These are phyloP conservation scores for Euphorbia peplus DNA, from an alignment of 345 rosid genomes.

Conservation along the genomic window DNA sequence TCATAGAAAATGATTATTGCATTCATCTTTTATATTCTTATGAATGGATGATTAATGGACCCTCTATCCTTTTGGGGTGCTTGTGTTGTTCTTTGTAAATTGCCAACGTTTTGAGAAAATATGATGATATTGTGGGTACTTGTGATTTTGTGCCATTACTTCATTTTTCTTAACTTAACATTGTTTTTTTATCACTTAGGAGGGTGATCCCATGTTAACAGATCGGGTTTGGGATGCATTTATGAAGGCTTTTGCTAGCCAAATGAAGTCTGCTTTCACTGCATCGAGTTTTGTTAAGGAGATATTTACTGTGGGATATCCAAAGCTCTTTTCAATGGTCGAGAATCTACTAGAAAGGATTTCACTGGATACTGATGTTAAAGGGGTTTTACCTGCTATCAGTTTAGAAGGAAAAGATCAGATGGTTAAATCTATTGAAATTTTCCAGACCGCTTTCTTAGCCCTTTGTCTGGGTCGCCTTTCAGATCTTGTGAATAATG, in stretches of 20 bases:
- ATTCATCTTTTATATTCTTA: not conserved
- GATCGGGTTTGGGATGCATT: constrained; percentile 96
- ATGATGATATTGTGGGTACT: not conserved
- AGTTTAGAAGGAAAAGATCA: constrained; percentile 68
- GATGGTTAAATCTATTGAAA: constrained; percentile 73
- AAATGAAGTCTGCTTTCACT: constrained; percentile 92
- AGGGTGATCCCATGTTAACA: constrained; percentile 75
- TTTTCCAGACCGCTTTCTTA: constrained; percentile 91
- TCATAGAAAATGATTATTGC: not conserved
- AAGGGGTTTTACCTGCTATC: constrained; percentile 87
- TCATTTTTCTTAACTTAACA: constrained; percentile 20
- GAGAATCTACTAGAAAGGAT: constrained; percentile 90
- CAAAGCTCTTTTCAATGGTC: constrained; percentile 77
- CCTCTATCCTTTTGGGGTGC: not conserved
- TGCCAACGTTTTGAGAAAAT: not conserved
- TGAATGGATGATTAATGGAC: not conserved
- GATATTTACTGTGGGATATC: constrained; percentile 84
- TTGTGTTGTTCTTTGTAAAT: not conserved
- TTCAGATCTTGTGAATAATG: constrained; percentile 82
- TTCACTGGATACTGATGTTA: constrained; percentile 72
- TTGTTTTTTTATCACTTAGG: constrained; percentile 30
- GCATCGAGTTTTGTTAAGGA: constrained; percentile 99
- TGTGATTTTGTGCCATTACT: constrained; percentile 1
- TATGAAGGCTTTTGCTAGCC: constrained; percentile 84
- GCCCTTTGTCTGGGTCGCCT: constrained; percentile 69